A percentile compares a stretch with the other conserved stretches of the same genome.
phyloP scores from a whole-genome alignment of 2,329 filamentous ascomycete species.

The Xylariaceae sp. region DNA sequence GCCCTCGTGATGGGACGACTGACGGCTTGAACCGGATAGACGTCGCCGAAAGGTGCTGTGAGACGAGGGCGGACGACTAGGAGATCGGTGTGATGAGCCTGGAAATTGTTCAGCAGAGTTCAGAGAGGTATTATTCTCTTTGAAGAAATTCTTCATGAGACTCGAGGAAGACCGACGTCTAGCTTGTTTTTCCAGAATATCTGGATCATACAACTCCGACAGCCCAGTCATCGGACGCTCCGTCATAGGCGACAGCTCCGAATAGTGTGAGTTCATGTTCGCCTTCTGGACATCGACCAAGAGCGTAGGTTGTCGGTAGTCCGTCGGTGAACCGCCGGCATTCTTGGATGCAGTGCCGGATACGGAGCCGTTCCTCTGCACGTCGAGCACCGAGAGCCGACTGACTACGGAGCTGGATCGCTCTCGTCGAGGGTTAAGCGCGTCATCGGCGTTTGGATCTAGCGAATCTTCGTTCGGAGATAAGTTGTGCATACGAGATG shows the following conservation, averaged over 20 bases:
- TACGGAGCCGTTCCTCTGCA: slow-evolving; percentile 57
- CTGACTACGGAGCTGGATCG: slow-evolving; percentile 52
- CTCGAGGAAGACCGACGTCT: slow-evolving; percentile 53
- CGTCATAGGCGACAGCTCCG: slow-evolving; percentile 25
- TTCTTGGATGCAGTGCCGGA: slow-evolving; percentile 41
- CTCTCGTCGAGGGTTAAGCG: slow-evolving; percentile 32
- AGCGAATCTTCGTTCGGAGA: slow-evolving; percentile 27
- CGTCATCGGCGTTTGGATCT: slow-evolving; percentile 24
- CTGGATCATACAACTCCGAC: slow-evolving; percentile 42
- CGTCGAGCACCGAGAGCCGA: slow-evolving; percentile 52
- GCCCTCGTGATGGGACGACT: slow-evolving; percentile 44
- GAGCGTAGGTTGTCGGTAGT: slow-evolving; percentile 55
- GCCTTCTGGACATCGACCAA: slow-evolving; percentile 52
- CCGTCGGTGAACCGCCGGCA: slow-evolving; percentile 43
- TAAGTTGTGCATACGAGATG: slow-evolving; percentile 27
- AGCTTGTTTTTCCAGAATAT: slow-evolving; percentile 36
- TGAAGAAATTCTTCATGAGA: slow-evolving; percentile 57
- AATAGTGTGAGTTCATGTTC: slow-evolving; percentile 27
- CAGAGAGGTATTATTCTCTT: slow-evolving; percentile 45
- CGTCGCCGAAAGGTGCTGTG: slow-evolving; percentile 51
- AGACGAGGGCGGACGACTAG: slow-evolving; percentile 44
- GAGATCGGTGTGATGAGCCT: slow-evolving; percentile 37
- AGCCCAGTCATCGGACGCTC: slow-evolving; percentile 41
- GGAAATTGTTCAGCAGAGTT: slow-evolving; percentile 43
- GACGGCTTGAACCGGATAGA: slow-evolving; percentile 60